phyloP scores from a whole-genome alignment of 495 filamentous ascomycete genomes.

The Glarea lozoyensis region DNA sequence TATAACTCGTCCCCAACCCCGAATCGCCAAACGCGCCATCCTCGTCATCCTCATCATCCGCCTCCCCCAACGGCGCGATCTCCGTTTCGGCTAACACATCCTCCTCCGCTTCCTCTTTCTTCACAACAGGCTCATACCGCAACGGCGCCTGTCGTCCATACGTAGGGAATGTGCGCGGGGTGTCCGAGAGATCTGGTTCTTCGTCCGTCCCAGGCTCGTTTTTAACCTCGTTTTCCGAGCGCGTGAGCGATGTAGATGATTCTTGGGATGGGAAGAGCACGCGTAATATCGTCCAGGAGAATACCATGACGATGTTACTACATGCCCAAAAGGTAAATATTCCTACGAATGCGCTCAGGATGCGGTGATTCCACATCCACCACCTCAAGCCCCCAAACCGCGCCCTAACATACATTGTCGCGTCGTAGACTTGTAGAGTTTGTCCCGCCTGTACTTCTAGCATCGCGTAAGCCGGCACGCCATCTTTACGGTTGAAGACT shows the following conservation, averaged over 20 bases:
- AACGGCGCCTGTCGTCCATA: slow-evolving; percentile 40
- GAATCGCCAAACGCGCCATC: slow-evolving; percentile 25
- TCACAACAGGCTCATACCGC: slow-evolving; percentile 25
- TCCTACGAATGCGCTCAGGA: slow-evolving; percentile 58
- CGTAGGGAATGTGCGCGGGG: slow-evolving; percentile 47
- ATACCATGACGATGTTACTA: slow-evolving; percentile 51
- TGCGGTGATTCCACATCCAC: slow-evolving; percentile 74
- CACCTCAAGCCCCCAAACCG: slow-evolving; percentile 67
- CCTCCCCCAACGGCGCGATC: slow-evolving; percentile 20
- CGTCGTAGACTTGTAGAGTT: slow-evolving; percentile 66
- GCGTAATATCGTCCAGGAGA: slow-evolving; percentile 49
- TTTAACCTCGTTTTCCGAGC: slow-evolving; percentile 23
- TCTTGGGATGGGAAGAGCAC: slow-evolving; percentile 21
- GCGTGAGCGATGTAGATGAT: not conserved
- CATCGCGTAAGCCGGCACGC: slow-evolving; percentile 47
- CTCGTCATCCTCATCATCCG: slow-evolving; percentile 31
- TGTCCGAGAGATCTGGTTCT: slow-evolving; percentile 31
- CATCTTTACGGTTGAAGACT: slow-evolving; percentile 46
- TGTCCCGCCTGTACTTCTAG: slow-evolving; percentile 60
- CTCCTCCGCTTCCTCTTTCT: slow-evolving; percentile 24
- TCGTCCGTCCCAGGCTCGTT: slow-evolving; percentile 18
- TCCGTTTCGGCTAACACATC: slow-evolving; percentile 22
- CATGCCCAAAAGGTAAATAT: slow-evolving; percentile 64
- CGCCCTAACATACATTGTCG: slow-evolving; percentile 57
- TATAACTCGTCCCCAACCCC: slow-evolving; percentile 39